Evolutionary conservation across 2,329 filamentous ascomycete genomes (phyloP), one percentile per base, ranked within the genome.

Genomic region (Cladosporium sp.): DNA sequence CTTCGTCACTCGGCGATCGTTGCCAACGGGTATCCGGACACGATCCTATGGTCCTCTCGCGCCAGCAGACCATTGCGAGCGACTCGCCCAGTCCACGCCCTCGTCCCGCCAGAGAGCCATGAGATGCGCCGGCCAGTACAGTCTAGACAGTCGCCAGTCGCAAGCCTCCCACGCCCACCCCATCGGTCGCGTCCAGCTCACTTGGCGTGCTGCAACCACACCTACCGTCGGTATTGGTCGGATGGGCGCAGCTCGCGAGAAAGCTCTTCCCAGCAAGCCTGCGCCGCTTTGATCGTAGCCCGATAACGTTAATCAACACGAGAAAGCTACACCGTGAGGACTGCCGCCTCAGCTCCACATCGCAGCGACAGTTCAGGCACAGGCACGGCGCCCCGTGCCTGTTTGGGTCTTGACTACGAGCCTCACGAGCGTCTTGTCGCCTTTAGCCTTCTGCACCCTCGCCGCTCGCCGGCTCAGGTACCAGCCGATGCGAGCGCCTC

Each of bases 121-220:
- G 30, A 30, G 14, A 30, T 28, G 25, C 17, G 43, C 43, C 43
- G 17, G 25, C 25, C n/a, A 30, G 25, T 17, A 15, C 6, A 47
- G 43, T 47, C 43, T 47, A 30, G 43, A 47, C 43, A 47, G 12
- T 47, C 43, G 25, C 43, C 43, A 47, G 22, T 47, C 43, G 43
- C 43, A 28, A 47, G 25, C 43, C 28, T n/a, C 19, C 47, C 30
- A 50, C 47, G 30, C 47, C 47, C 47, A 37, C 47, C 47, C 47
- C 47, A 50, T 36, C 47, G 30, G 39, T 43, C 47, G 38, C 25
- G 25, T 30, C 25, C 39, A 39, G n/a, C 19, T 19, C 45, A 34
- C 51, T 55, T 45, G 51, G 51, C 51, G 39, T 42, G 39, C 51
- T 43, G 51, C 54, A 56, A 56, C 54, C 42, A 55, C 52, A 55